Conservation (phyloP, 2,329 filamentous ascomycete species). For the Botrytis squamosa region DNA sequence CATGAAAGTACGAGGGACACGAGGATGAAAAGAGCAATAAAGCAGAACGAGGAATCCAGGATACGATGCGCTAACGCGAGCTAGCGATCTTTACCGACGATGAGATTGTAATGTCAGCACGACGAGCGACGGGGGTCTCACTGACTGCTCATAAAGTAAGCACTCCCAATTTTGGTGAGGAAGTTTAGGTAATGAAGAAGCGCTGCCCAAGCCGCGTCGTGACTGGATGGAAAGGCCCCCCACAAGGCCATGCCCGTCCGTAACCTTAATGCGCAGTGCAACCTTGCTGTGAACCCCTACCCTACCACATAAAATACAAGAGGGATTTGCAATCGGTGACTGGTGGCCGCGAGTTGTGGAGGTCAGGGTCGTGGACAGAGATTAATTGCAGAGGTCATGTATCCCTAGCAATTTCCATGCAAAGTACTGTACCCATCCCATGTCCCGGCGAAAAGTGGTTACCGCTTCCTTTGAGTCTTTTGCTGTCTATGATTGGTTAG, state of each 20-base stretch:
- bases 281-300: conserved; percentile 7
- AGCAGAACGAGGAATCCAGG: not conserved
- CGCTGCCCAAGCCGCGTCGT: not conserved
- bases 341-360: conserved; percentile 10
- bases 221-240: conserved; percentile 20
- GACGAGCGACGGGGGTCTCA: conserved; percentile 6
- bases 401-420: conserved; percentile 14
- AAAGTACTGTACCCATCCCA: conserved; percentile 1
- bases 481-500: conserved; percentile 27
- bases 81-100: conserved; percentile 21
- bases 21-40: conserved; percentile 12
- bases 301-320: not conserved
- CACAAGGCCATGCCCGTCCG: not conserved
- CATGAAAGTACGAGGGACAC: conserved; percentile 21
- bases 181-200: not conserved
- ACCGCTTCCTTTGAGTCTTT: conserved; percentile 11
- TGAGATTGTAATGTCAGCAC: conserved; percentile 26
- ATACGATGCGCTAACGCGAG: not conserved
- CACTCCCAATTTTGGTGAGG: conserved; percentile 28
- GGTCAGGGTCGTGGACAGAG: conserved; percentile 1
- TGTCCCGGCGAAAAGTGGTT: conserved; percentile 8
- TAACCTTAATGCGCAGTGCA: conserved; percentile 6
- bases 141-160: conserved; percentile 19
- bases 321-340: not conserved
- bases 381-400: conserved; percentile 13